A percentile compares a stretch with the other conserved stretches of the same genome.
Evolutionary conservation across 1,284 basidiomycete species (phyloP).

Genomic region (Rhodotorula sp.): DNA sequence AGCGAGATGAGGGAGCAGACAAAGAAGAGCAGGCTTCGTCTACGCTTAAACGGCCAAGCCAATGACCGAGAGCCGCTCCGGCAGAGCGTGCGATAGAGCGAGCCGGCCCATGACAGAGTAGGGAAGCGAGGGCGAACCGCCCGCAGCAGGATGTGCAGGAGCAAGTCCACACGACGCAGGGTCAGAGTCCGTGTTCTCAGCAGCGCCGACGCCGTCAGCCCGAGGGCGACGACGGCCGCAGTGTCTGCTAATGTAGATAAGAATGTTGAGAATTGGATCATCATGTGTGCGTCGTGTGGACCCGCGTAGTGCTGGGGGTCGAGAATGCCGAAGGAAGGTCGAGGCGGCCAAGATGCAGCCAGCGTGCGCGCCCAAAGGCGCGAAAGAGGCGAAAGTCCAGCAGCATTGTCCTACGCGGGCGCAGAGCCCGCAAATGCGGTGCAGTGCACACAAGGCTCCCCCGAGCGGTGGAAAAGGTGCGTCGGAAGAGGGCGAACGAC

Average conservation of each 20-base stretch:
- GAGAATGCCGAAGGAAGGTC: neutral
- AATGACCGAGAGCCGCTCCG: too few species aligned
- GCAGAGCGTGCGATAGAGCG: too few species aligned
- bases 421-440: neutral
- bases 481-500: neutral
- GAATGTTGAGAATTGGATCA: constrained; percentile 6
- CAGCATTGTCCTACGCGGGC: neutral
- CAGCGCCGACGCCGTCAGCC: neutral
- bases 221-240: neutral
- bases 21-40: too few species aligned
- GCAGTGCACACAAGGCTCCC: too few species aligned
- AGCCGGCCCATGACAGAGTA: too few species aligned
- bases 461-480: neutral
- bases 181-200: constrained; percentile 5
- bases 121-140: too few species aligned
- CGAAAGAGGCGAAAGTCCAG: neutral
- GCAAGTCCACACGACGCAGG: neutral
- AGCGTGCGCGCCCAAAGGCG: neutral
- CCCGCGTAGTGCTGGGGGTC: neutral
- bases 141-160: too few species aligned
- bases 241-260: constrained; percentile 21
- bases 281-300: constrained; percentile 2
- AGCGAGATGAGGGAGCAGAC: too few species aligned
- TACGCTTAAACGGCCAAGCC: too few species aligned
- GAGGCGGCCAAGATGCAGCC: neutral